Conservation (phyloP, 352 stramenopile genomes). For the Pythium sukuiense region DNA sequence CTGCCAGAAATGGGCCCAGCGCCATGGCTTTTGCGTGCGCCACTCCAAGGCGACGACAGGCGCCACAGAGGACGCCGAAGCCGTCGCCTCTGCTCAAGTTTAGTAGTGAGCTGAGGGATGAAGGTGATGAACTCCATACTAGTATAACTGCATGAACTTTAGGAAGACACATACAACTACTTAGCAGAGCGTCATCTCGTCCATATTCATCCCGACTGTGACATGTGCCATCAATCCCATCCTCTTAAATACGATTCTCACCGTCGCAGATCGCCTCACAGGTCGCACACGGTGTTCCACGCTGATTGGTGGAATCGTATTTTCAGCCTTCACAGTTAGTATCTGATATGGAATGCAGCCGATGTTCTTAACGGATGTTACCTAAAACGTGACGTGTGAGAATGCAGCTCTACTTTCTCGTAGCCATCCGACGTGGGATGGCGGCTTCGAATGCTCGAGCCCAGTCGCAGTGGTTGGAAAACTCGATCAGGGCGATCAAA, state of each 20-base stretch:
- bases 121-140: not conserved
- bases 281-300: constrained; percentile 14
- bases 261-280: constrained; percentile 31
- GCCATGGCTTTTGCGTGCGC: constrained; percentile 69
- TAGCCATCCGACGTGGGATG: constrained; percentile 55
- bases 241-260: constrained; percentile 28
- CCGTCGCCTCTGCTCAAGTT: constrained; percentile 23
- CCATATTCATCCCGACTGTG: constrained; percentile 22
- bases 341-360: too few species aligned
- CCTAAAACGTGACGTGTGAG: not conserved
- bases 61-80: constrained; percentile 17
- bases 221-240: constrained; percentile 31
- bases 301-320: constrained; percentile 19
- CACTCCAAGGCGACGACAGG: constrained; percentile 51
- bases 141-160: not conserved
- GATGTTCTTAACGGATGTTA: not conserved
- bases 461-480: constrained; percentile 72
- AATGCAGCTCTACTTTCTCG: constrained; percentile 14
- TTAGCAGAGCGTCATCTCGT: not conserved
- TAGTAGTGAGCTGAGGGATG: constrained; percentile 3
- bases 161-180: not conserved
- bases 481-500: constrained; percentile 68
- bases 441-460: constrained; percentile 49
- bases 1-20: constrained; percentile 78
- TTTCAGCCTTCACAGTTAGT: not conserved